phyloP scores from a whole-genome alignment of 2,329 filamentous ascomycete species.

The Phialemonium atrogriseum region DNA sequence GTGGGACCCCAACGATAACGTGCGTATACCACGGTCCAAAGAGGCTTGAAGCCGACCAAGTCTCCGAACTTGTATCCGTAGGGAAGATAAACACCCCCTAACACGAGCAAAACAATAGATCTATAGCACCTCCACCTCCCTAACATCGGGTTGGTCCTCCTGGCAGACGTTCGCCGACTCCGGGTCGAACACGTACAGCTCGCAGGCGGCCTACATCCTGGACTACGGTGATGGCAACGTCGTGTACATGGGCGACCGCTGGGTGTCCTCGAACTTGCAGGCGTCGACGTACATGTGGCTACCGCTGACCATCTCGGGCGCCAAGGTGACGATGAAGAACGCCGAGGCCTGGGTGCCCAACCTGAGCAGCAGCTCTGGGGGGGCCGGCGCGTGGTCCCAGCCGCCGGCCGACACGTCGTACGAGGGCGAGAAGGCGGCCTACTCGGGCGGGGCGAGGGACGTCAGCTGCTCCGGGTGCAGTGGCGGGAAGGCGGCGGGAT shows the following conservation, averaged over 20 bases:
- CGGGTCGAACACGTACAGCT: slow-evolving; percentile 37
- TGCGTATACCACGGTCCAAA: no score
- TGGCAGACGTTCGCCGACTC: slow-evolving; percentile 40
- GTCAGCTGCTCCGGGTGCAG: slow-evolving; percentile 46
- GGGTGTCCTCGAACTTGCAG: slow-evolving; percentile 42
- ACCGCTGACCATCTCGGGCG: slow-evolving; percentile 46
- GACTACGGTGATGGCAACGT: slow-evolving; percentile 15
- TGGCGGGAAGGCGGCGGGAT: slow-evolving; percentile 40
- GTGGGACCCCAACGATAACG: slow-evolving; percentile 44
- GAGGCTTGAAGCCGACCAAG: no score
- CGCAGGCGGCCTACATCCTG: slow-evolving; percentile 44
- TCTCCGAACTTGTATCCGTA: no score
- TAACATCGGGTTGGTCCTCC: slow-evolving; percentile 42
- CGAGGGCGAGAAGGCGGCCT: slow-evolving; percentile 41
- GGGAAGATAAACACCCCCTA: neutral
- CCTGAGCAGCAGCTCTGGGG: slow-evolving; percentile 8
- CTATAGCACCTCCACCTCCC: slow-evolving; percentile 34
- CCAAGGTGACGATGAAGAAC: slow-evolving; percentile 40
- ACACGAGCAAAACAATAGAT: slow-evolving; percentile 1
- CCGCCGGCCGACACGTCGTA: slow-evolving; percentile 36
- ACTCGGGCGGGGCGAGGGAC: slow-evolving; percentile 34
- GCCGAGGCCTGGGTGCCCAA: slow-evolving; percentile 43
- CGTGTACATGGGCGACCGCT: slow-evolving; percentile 50
- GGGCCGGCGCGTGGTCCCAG: slow-evolving; percentile 17
- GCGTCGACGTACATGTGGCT: slow-evolving; percentile 56